phyloP scores from a whole-genome alignment of 306 rosid species.

The Sicyos baderoa region DNA sequence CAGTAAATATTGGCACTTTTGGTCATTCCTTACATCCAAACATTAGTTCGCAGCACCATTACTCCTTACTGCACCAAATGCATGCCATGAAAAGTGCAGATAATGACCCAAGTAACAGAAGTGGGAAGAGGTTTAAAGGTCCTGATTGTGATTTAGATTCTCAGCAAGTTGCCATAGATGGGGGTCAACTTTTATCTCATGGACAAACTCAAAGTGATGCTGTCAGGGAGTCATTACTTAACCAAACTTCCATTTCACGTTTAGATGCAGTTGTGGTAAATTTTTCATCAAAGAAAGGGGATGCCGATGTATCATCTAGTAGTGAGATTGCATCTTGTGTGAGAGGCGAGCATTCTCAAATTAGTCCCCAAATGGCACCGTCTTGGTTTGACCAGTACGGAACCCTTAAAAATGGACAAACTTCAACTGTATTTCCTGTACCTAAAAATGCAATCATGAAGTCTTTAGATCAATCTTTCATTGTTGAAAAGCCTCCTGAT shows the following conservation, averaged over 20 bases:
- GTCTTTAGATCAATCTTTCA: conserved; percentile 39
- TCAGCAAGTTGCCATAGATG: conserved; percentile 45
- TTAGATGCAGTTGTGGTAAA: conserved; percentile 40
- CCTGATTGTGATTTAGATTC: conserved; percentile 47
- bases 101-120: conserved; percentile 50
- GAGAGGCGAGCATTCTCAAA: conserved; percentile 48
- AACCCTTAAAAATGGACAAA: conserved; percentile 65
- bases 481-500: conserved; percentile 43
- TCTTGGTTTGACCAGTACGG: conserved; percentile 95
- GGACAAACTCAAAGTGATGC: conserved; percentile 32
- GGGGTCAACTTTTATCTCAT: conserved; percentile 37
- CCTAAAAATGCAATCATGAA: conserved; percentile 40
- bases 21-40: conserved; percentile 76
- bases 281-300: conserved; percentile 52
- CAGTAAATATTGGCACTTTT: conserved; percentile 65
- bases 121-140: conserved; percentile 58
- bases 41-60: conserved; percentile 41
- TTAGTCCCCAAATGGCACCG: conserved; percentile 95
- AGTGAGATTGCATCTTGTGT: conserved; percentile 39
- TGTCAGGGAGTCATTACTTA: conserved; percentile 37
- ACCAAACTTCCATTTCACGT: conserved; percentile 32
- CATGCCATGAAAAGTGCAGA: conserved; percentile 53
- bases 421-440: conserved; percentile 40
- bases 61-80: conserved; percentile 53
- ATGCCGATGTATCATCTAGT: conserved; percentile 39